Evolutionary conservation across 768 basidiomycete species (phyloP).

Genomic region (Pleurotus tuoliensis): DNA sequence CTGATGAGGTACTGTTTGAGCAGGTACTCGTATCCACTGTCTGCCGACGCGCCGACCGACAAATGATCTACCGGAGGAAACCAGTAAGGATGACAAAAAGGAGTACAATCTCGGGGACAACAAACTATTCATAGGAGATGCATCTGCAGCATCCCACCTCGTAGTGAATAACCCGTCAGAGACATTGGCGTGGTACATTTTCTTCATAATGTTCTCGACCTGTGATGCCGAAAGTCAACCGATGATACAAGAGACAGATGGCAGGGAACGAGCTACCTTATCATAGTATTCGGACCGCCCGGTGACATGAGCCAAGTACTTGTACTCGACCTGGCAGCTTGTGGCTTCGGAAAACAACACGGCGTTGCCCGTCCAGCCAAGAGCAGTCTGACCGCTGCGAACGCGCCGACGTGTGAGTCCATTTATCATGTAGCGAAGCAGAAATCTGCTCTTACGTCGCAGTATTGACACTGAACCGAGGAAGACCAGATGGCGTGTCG

Average conservation of each 20-base stretch:
- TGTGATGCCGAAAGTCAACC: constrained; percentile 16
- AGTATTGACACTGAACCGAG: constrained; percentile 68
- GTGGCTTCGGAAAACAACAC: constrained; percentile 70
- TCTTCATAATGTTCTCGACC: constrained; percentile 46
- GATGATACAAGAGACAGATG: background rate
- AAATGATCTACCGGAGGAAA: constrained; percentile 30
- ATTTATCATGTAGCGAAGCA: background rate
- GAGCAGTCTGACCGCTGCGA: constrained; percentile 26
- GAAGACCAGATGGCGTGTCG: constrained; percentile 64
- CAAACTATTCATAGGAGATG: constrained; percentile 43
- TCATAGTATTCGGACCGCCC: constrained; percentile 62
- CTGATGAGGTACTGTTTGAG: constrained; percentile 72
- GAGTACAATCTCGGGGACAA: constrained; percentile 8
- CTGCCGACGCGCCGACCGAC: constrained; percentile 63
- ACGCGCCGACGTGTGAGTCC: background rate
- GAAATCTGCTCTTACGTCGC: constrained; percentile 35
- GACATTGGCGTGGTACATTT: constrained; percentile 40
- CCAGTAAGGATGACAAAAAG: background rate
- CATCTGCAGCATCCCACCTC: constrained; percentile 48
- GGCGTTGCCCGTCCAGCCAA: constrained; percentile 23
- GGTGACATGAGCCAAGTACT: constrained; percentile 76
- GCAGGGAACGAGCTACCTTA: constrained; percentile 34
- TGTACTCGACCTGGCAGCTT: constrained; percentile 79
- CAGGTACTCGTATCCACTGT: constrained; percentile 76
- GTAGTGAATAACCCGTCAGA: constrained; percentile 65